Percentiles rank a stretch among this genome's conserved stretches.
phyloP scores from a whole-genome alignment of 345 rosid genomes.

The Dimocarpus longan region DNA sequence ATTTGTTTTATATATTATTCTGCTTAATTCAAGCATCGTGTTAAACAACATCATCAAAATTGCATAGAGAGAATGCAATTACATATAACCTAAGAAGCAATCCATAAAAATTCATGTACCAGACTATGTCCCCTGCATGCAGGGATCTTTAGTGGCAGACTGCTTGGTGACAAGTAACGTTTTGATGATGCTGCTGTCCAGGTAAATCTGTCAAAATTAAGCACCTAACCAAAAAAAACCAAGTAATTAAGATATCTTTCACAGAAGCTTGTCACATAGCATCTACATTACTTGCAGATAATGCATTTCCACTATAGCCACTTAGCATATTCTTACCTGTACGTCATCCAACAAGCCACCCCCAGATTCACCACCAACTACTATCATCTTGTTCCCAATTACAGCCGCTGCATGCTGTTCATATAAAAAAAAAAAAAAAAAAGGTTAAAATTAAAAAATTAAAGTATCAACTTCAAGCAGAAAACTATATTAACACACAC shows the following conservation, averaged over 20 bases:
- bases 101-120: slow-evolving; percentile 45
- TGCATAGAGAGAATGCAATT: neutral
- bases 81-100: neutral
- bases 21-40: neutral
- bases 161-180: slow-evolving; percentile 90
- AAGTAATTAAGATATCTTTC: neutral
- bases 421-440: slow-evolving; percentile 4
- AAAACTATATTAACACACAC: neutral
- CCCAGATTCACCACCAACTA: slow-evolving; percentile 93
- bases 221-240: slow-evolving; percentile 51
- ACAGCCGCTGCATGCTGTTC: slow-evolving; percentile 89
- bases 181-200: slow-evolving; percentile 89
- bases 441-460: too few species aligned
- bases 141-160: slow-evolving; percentile 91
- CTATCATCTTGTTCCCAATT: slow-evolving; percentile 92
- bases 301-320: neutral
- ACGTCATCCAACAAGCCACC: slow-evolving; percentile 88
- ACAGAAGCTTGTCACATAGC: slow-evolving; percentile 6
- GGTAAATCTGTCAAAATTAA: slow-evolving; percentile 72
- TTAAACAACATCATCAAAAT: neutral
- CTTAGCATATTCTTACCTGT: slow-evolving; percentile 52
- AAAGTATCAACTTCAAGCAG: slow-evolving; percentile 16
- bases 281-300: neutral
- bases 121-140: slow-evolving; percentile 95
- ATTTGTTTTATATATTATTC: neutral